Conservation (phyloP, 148 eudicot genomes). For the Gaultheria prostrata region DNA sequence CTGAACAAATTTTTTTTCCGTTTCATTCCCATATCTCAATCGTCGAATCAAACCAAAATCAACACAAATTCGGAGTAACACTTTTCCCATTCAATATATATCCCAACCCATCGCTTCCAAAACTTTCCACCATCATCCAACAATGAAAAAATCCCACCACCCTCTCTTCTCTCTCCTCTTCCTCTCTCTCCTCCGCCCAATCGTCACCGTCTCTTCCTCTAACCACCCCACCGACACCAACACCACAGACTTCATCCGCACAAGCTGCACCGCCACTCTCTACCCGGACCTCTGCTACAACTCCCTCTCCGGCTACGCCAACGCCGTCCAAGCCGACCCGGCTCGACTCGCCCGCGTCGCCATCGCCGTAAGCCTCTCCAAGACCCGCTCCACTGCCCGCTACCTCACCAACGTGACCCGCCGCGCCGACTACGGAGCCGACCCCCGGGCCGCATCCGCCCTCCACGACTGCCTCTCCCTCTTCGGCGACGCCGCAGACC, state of each 20-base stretch:
- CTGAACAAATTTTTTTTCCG: too few species aligned
- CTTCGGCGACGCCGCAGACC: constrained; percentile 53
- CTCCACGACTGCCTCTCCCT: constrained; percentile 57
- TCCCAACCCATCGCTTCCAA: not conserved
- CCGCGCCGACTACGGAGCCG: constrained; percentile 32
- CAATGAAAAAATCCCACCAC: constrained; percentile 12
- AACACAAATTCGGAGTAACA: not conserved
- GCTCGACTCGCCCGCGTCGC: constrained; percentile 62
- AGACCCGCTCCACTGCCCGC: constrained; percentile 24
- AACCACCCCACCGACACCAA: not conserved
- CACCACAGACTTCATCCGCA: constrained; percentile 53
- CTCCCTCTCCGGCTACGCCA: constrained; percentile 65
- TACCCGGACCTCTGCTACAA: constrained; percentile 65
- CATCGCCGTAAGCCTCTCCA: constrained; percentile 52
- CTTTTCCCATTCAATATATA: not conserved
- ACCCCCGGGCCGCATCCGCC: constrained; percentile 42
- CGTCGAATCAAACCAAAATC: not conserved
- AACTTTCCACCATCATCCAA: not conserved
- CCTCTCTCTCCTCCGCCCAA: constrained; percentile 2
- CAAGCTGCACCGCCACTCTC: constrained; percentile 61
- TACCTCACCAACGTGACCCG: constrained; percentile 44
- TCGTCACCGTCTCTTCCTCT: constrained; percentile 8
- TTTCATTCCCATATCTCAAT: not conserved
- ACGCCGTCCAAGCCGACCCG: constrained; percentile 43
- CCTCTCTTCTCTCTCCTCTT: not conserved